Base-by-base conservation (phyloP, 768 basidiomycete species). In the Tricholoma flavovirens region DNA sequence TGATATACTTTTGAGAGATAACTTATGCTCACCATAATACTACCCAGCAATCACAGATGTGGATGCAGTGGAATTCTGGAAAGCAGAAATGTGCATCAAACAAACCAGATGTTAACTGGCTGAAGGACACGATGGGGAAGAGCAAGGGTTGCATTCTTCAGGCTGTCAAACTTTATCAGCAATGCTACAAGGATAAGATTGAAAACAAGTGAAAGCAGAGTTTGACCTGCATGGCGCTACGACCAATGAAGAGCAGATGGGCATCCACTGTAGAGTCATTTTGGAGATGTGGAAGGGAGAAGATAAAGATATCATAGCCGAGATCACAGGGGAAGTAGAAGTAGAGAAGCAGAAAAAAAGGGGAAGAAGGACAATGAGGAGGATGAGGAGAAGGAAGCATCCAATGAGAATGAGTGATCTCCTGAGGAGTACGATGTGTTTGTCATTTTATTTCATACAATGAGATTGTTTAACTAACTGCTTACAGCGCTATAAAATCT, bases 271-370 rank as follows among this genome's bases (percentile, higher is more conserved):
- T 43, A 17, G 10, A 43, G 21, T 43, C 1, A n/a, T 43, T 43
- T 43, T 21, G 4, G 21, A 22, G 19, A 22, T 21, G 42, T 43
- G 42, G 42, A 43, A 43, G 21, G 42, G 2, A 12, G 42, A 43
- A 43, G 42, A 43, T 43, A 21, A 43, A 43, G 21, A 21, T 43
- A 22, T 43, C 67, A 88, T 83, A 0, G 80, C 82, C 59, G 87
- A 87, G 4, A 93, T 62, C 15, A 65, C 68, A 1, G 81, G 67
- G 24, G 70, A 55, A 5, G 68, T 54, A 2, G 66, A 38, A 0
- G 75, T 62, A 0, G 76, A 71, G 56, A 89, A 90, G 0, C 88
- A 83, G 65, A 83, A 88, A 84, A 75, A 0, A 87, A 64, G 19
- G 9, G 1, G 5, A 43, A 43, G 42, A 43, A 43, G 22, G 9